Evolutionary conservation across 305 asterid genomes (phyloP), one percentile per base, ranked within the genome.

Genomic region (Nicotiana rustica): DNA sequence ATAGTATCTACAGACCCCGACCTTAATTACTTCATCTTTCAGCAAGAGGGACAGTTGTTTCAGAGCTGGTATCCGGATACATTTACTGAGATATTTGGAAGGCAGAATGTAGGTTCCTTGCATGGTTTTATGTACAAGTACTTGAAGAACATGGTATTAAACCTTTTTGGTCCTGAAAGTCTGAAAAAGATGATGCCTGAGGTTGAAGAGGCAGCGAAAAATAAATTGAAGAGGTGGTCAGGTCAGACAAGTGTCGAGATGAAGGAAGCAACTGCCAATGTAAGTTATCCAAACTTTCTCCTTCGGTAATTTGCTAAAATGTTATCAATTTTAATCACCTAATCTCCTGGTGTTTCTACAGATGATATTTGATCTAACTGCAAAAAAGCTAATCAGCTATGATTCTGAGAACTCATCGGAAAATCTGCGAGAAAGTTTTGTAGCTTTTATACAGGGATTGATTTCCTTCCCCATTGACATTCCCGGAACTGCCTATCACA

Each of bases 11-110:
- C 97, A 7, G 97, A 92, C 86, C 91, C 96, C 17, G 97, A 94
- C 86, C 91, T 94, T 31, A 95, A 93, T 75, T 87, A 95, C 84
- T 90, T 79, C 90, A 91, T 95, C 49, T 92, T 95, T 82, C 95
- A 93, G 83, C 93, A 92, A 85, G 98, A 95, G 85, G 98, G 97
- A 47, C 85, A 91, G 57, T 49, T 86, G 73, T 91, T 94, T 75
- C 91, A 93, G 75, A 92, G 97, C 88, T 92, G 98, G 97, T 94
- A 94, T 90, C 97, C 97, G 12, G 96, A 91, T 67, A 91, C 95
- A 2, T 95, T 93, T 82, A 92, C 94, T 0, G 92, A 91, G 85
- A 91, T 95, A 85, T 92, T 95, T 59, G 98, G 97, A 75, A 84
- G 83, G 85, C 95, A 93, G 77, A 93, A 91, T 84, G 91, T 92